A percentile compares a stretch with the other conserved stretches of the same genome.
These are phyloP conservation scores for Termitomyces sp. DNA, from an alignment of 768 basidiomycete genomes.

Conservation along the genomic window DNA sequence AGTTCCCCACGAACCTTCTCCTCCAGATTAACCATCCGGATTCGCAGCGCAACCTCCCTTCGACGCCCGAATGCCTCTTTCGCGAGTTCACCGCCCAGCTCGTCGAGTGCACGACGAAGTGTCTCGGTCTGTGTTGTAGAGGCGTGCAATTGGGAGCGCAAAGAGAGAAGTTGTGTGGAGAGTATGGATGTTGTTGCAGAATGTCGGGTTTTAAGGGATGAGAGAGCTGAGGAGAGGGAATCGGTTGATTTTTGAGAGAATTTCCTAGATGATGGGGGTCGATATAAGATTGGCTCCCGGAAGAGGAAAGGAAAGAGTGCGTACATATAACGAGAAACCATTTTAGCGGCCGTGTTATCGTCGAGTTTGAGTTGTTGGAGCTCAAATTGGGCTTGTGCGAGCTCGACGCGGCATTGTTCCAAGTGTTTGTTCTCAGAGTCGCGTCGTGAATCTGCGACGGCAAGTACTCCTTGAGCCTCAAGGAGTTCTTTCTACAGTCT, in stretches of 20 bases:
- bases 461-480: constrained; percentile 38
- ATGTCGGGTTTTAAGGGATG: constrained; percentile 55
- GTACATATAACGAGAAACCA: constrained; percentile 84
- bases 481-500: constrained; percentile 37
- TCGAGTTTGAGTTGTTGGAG: constrained; percentile 54
- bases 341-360: constrained; percentile 71
- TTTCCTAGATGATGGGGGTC: constrained; percentile 42
- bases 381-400: constrained; percentile 42
- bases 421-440: constrained; percentile 40
- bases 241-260: constrained; percentile 77
- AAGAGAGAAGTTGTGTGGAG: constrained; percentile 37
- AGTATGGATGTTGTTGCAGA: constrained; percentile 54
- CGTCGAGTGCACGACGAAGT: constrained; percentile 59
- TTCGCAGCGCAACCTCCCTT: constrained; percentile 60
- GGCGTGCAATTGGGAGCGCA: constrained; percentile 36
- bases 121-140: constrained; percentile 38
- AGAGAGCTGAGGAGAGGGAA: constrained; percentile 55
- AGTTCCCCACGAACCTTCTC: constrained; percentile 51
- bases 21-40: constrained; percentile 60
- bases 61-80: constrained; percentile 70
- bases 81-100: constrained; percentile 63
- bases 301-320: constrained; percentile 17
- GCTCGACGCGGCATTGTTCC: constrained; percentile 35
- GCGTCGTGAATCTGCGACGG: constrained; percentile 31
- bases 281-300: not conserved